Conservation (phyloP, 306 rosid genomes). For the Ochetophila trinervis region DNA sequence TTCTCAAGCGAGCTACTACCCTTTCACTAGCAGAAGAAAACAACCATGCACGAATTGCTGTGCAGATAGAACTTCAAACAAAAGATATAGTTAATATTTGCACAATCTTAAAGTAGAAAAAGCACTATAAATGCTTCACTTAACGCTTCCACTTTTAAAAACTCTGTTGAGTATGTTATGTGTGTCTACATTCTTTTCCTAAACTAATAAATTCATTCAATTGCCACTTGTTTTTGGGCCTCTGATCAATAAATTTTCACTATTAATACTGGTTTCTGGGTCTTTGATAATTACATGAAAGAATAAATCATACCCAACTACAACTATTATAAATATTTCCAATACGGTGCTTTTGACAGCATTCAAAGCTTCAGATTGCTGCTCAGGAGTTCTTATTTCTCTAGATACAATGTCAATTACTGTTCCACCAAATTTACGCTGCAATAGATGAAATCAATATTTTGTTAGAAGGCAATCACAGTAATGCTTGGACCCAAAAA, state of each 20-base stretch:
- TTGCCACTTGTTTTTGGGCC: neutral
- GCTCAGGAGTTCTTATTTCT: conserved; percentile 27
- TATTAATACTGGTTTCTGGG: neutral
- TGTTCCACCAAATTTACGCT: conserved; percentile 33
- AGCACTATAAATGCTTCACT: neutral
- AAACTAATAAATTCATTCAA: conserved; percentile 1
- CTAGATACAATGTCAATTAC: conserved; percentile 31
- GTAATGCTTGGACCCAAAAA: neutral
- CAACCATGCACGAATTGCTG: conserved; percentile 79
- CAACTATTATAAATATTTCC: conserved; percentile 48
- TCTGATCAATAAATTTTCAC: too few species aligned
- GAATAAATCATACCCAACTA: conserved; percentile 49
- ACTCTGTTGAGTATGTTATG: neutral
- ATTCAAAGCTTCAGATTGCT: conserved; percentile 30
- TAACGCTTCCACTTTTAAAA: neutral
- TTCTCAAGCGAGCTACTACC: conserved; percentile 75
- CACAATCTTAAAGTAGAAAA: neutral
- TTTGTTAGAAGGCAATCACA: neutral
- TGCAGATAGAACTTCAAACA: conserved; percentile 62
- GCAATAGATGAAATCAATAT: conserved; percentile 1
- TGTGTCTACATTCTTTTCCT: neutral
- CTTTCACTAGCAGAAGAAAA: conserved; percentile 81
- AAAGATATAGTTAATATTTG: neutral
- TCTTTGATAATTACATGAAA: neutral
- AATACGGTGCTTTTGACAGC: conserved; percentile 68